These are phyloP conservation scores for Fusarium cyanostomum DNA, from an alignment of 2,329 filamentous ascomycete species.

Conservation along the genomic window DNA sequence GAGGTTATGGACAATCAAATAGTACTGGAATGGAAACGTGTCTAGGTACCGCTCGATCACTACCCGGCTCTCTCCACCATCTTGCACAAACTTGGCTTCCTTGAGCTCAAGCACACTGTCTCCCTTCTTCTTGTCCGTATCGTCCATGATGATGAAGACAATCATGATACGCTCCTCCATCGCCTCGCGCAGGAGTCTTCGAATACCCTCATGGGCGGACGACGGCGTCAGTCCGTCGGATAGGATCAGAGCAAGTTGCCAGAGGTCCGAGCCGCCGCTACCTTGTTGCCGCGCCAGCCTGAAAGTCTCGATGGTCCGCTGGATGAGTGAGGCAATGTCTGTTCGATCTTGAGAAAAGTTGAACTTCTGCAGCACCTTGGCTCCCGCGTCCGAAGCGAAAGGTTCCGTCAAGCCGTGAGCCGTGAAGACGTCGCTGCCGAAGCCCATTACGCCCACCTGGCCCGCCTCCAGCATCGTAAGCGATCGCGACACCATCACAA, in stretches of 20 bases:
- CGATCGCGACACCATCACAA: conserved; percentile 88
- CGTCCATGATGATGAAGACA: conserved; percentile 96
- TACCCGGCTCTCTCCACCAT: conserved; percentile 71
- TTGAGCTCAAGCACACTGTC: conserved; percentile 87
- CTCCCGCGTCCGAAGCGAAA: conserved; percentile 79
- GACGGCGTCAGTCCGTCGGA: conserved; percentile 92
- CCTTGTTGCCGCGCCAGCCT: conserved; percentile 74
- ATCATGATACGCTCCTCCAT: conserved; percentile 97
- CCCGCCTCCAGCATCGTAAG: conserved; percentile 94
- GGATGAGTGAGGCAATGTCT: conserved; percentile 82
- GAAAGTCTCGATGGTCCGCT: conserved; percentile 83
- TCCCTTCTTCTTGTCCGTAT: conserved; percentile 57
- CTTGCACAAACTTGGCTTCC: conserved; percentile 82
- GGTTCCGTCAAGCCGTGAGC: conserved; percentile 87
- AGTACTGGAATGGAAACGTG: conserved; percentile 96
- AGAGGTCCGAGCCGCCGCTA: conserved; percentile 73
- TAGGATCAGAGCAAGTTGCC: conserved; percentile 94
- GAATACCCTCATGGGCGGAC: conserved; percentile 81
- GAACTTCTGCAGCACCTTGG: conserved; percentile 85
- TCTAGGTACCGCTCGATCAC: conserved; percentile 93
- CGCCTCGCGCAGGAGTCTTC: conserved; percentile 83
- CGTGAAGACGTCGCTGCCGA: conserved; percentile 83
- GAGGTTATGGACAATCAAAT: conserved; percentile 91
- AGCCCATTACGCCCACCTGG: conserved; percentile 90
- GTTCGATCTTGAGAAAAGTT: conserved; percentile 87